Evolutionary conservation across 441 rosid species (phyloP), one percentile per base, ranked within the genome.

Genomic region (Adansonia grandidieri): DNA sequence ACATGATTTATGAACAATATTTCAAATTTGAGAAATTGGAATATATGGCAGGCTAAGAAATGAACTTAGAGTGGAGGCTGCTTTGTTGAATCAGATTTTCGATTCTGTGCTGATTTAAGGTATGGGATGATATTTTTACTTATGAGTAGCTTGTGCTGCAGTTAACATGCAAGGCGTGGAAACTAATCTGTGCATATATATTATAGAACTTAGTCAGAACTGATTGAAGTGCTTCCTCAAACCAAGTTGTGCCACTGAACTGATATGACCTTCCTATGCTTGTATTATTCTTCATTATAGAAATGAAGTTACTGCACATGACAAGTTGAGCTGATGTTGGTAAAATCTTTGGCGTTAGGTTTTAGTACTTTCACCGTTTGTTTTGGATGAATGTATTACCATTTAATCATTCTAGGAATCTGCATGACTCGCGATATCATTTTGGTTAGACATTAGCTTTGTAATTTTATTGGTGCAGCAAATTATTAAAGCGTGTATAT

Each of bases 31-130:
- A 22, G 48, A 37, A 6, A 32, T 74, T 75, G 74, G 50, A 78
- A 78, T 71, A 56, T 75, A 57, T 82, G 77, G 77, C 88, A 84
- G 89, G 82, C 63, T 24, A 78, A 80, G 77, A 77, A 85, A 63
- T 84, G 86, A 88, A 76, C 87, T 70, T 19, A 22, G 50, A 50
- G 37, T 44, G 15, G 69, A 17, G 66, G 68, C 7, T 63, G 47
- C 63, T 76, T 66, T 28, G 54, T 22, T 1, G 14, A 54, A 15
- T 53, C 42, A 32, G 8, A 56, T 73, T 19, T 24, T 42, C 63
- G 5, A 15, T 32, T 47, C 10, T 4, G 4, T 19, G 13, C 53
- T 44, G 72, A 57, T 75, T 2, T 58, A 61, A 75, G 42, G 32
- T 65, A 57, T 66, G 71, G 42, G 65, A 48, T 37, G 50, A n/a